phyloP scores from a whole-genome alignment of 1,284 basidiomycete species.

The Irpex rosettiformis region DNA sequence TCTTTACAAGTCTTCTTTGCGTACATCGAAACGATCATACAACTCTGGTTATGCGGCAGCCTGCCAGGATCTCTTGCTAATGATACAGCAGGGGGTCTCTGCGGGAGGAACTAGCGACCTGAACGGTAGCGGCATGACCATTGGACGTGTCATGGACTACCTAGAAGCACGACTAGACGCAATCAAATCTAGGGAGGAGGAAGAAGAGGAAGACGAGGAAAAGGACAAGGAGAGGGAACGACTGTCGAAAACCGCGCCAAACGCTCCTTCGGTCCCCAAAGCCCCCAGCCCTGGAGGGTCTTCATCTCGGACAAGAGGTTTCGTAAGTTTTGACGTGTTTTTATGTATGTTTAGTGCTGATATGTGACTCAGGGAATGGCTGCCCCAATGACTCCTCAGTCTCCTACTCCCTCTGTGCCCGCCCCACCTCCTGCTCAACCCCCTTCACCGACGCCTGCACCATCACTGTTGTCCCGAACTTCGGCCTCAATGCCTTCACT shows the following conservation, averaged over 20 bases:
- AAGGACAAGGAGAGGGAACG: conserved; percentile 45
- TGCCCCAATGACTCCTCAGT: conserved; percentile 6
- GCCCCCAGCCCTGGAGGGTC: background rate
- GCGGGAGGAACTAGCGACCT: conserved; percentile 40
- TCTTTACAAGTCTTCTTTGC: conserved; percentile 70
- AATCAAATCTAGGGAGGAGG: conserved; percentile 64
- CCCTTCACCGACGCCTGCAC: conserved; percentile 3
- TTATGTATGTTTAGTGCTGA: background rate
- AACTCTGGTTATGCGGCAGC: conserved; percentile 74
- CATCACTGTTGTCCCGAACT: background rate
- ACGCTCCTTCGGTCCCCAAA: background rate
- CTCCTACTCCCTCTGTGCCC: background rate
- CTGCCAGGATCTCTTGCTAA: conserved; percentile 71
- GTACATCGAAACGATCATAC: conserved; percentile 72
- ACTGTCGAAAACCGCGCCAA: conserved; percentile 4
- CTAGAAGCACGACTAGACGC: conserved; percentile 61
- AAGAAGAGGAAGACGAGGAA: conserved; percentile 77
- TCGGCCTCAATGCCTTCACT: background rate
- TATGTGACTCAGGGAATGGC: background rate
- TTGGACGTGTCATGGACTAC: conserved; percentile 78
- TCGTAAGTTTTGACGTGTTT: background rate
- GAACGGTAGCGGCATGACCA: conserved; percentile 46
- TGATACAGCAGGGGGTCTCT: conserved; percentile 79
- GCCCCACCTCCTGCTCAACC: background rate
- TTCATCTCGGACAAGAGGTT: background rate